A percentile compares a stretch with the other conserved stretches of the same genome.
Evolutionary conservation across 1,284 basidiomycete genomes (phyloP).

Genomic region (Rhodotorula sp.): DNA sequence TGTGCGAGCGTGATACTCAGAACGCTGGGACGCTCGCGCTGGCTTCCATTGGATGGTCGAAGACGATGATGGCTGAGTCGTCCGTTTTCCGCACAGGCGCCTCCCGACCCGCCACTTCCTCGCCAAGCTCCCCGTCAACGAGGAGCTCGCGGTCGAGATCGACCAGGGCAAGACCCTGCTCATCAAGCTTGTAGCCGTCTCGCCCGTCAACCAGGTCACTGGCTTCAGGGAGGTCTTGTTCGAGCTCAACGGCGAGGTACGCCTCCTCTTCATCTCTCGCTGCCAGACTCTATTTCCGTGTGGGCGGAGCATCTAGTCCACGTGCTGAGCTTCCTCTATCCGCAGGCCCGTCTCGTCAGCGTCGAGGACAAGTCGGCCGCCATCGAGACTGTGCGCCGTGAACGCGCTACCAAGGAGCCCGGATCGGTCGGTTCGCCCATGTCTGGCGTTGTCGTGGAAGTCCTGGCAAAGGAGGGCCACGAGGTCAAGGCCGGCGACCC

Average conservation of each 20-base stretch:
- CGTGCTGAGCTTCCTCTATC: slow-evolving; percentile 56
- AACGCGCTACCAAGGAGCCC: slow-evolving; percentile 89
- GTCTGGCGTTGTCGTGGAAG: slow-evolving; percentile 95
- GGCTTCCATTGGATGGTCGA: no score
- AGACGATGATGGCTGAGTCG: slow-evolving; percentile 44
- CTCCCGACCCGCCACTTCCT: slow-evolving; percentile 97
- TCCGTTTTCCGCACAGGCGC: slow-evolving; percentile 47
- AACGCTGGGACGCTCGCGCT: neutral
- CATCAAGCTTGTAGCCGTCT: slow-evolving; percentile 92
- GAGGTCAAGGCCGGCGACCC: slow-evolving; percentile 98
- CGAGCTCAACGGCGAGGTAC: slow-evolving; percentile 55
- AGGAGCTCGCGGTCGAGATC: slow-evolving; percentile 95
- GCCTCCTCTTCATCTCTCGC: neutral
- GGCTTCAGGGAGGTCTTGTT: slow-evolving; percentile 98
- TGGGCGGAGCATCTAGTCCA: neutral
- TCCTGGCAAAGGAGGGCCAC: slow-evolving; percentile 93
- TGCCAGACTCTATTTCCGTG: neutral
- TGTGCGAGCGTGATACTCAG: slow-evolving; percentile 52
- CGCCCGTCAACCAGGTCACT: slow-evolving; percentile 84
- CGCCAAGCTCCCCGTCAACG: slow-evolving; percentile 82
- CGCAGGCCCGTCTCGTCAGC: slow-evolving; percentile 81
- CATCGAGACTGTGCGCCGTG: slow-evolving; percentile 87
- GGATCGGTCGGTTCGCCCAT: slow-evolving; percentile 78
- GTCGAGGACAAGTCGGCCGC: slow-evolving; percentile 96
- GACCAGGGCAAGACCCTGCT: slow-evolving; percentile 97